Evolutionary conservation across 192 early-diverging fungal species (phyloP).

Genomic region (Linnemannia schmuckeri): DNA sequence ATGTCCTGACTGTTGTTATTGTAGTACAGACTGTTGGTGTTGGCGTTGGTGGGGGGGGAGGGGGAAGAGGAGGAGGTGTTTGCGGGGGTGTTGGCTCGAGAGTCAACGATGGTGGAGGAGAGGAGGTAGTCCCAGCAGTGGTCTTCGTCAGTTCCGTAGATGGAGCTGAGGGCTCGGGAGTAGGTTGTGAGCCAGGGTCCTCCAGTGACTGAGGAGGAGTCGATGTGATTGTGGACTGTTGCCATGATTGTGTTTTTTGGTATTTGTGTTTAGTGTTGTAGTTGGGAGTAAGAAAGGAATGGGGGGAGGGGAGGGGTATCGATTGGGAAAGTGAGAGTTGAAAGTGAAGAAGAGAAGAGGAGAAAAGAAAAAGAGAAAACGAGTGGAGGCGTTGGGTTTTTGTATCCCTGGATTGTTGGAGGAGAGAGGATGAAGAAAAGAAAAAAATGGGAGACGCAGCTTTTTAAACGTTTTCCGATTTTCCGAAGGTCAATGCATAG

Average conservation of each 20-base stretch:
- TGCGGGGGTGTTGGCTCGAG: not conserved
- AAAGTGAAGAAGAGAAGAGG: not conserved
- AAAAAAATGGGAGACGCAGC: not conserved
- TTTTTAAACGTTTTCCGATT: not conserved
- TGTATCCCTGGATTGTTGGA: not conserved
- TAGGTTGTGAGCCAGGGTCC: constrained; percentile 38
- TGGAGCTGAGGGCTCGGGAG: constrained; percentile 44
- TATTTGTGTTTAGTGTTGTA: not conserved
- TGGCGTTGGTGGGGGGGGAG: not conserved
- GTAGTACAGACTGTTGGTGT: constrained; percentile 1
- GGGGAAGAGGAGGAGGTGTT: not conserved
- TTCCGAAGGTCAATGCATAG: not conserved
- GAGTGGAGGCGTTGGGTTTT: not conserved
- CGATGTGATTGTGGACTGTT: constrained; percentile 27
- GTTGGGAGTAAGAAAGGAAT: not conserved
- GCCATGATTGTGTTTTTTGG: constrained; percentile 2
- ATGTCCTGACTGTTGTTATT: not conserved
- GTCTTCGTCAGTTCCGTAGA: constrained; percentile 46
- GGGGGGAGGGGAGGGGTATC: not conserved
- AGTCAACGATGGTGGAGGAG: constrained; percentile 22
- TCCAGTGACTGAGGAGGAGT: not conserved
- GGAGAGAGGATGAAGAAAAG: not conserved
- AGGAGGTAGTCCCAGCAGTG: constrained; percentile 44
- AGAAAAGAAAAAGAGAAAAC: not conserved
- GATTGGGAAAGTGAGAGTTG: not conserved